Evolutionary conservation across 306 rosid genomes (phyloP), one percentile per base, ranked within the genome.

Genomic region (Cicer yamashitae): DNA sequence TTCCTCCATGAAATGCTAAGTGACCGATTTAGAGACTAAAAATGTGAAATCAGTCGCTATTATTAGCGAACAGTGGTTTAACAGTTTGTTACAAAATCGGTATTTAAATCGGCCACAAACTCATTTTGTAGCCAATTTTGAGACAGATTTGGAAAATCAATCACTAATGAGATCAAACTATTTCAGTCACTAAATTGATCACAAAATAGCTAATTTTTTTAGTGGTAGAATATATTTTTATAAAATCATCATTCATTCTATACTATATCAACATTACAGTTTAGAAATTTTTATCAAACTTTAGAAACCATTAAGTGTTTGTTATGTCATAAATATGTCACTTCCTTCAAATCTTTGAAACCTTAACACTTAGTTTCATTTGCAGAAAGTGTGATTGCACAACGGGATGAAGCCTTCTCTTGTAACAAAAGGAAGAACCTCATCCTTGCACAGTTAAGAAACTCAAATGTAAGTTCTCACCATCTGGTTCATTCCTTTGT

Each of bases 391-490:
- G 73, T 50, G 71, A 62, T 13, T 40, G 52, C 34, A n/a, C 74
- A 46, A 74, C 75, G 68, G 48, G 15, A 39, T 44, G 54, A 54
- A 48, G 46, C 56, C 61, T 66, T 52, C 9, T 53, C 75, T 40
- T 15, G 51, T 9, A 37, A 20, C 46, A 22, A 48, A 43, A 34
- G 14, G 73, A 20, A 64, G 60, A 73, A 54, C 66, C 64, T 78
- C 25, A 40, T 46, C 25, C 38, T 65, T 69, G 74, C 61, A 13
- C 65, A 44, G 67, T 71, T 39, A 56, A 80, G 59, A 59, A 43
- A 70, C 41, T 63, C 70, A 58, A 56, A 43, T 65, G 90, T 88
- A 81, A 80, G 85, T 78, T 73, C 60, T 18, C 17, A 43, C 52
- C 18, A 68, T 61, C 64, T 45, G 9, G 52, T 57, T 57, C 14